Evolutionary conservation across 2,329 filamentous ascomycete species (phyloP).

Genomic region (Trichoderma arundinaceum): DNA sequence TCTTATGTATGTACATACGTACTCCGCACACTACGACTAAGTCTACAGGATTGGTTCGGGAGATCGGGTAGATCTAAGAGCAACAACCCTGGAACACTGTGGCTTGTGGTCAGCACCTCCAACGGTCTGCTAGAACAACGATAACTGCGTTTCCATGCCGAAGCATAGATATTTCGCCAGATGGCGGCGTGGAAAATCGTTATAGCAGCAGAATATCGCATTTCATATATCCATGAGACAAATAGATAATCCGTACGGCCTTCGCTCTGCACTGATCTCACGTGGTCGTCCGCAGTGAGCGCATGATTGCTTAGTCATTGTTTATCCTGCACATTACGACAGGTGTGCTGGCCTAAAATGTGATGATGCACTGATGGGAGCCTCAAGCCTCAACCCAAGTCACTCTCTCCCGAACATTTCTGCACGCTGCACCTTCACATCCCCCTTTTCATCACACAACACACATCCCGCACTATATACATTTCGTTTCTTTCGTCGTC

Average conservation of each 20-base stretch:
- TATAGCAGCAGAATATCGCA: neutral
- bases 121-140: constrained; percentile 10
- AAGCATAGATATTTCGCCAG: neutral
- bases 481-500: neutral
- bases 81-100: constrained; percentile 16
- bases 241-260: neutral
- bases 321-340: constrained; percentile 23
- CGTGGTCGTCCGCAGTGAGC: constrained; percentile 15
- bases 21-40: constrained; percentile 21
- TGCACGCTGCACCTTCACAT: neutral
- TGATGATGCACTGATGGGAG: constrained; percentile 29
- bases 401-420: neutral
- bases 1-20: constrained; percentile 8
- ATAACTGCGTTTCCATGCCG: neutral
- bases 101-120: constrained; percentile 24
- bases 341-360: constrained; percentile 22
- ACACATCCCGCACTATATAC: neutral
- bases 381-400: constrained; percentile 17
- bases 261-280: constrained; percentile 11
- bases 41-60: constrained; percentile 23
- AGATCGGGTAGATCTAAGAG: constrained; percentile 25
- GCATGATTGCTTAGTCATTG: constrained; percentile 28
- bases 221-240: neutral
- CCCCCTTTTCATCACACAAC: neutral
- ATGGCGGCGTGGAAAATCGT: neutral